phyloP scores from a whole-genome alignment of 108 stramenopile species.

The Schizochytrium sp. region DNA sequence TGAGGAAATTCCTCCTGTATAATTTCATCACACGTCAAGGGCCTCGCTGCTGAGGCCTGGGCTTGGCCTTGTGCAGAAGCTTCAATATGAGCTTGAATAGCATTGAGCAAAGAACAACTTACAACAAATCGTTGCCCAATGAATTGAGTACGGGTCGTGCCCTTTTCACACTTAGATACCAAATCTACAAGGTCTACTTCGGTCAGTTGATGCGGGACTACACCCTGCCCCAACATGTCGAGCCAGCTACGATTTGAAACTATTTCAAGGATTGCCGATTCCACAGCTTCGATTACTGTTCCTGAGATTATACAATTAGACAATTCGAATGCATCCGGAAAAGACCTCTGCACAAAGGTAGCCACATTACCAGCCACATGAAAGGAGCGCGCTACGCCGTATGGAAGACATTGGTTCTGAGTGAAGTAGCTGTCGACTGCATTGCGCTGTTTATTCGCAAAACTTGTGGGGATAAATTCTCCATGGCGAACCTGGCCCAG shows the following conservation, averaged over 20 bases:
- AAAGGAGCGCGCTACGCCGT: background rate
- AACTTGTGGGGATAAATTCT: background rate
- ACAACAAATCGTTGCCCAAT: background rate
- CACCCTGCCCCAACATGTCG: background rate
- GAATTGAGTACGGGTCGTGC: background rate
- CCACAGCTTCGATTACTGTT: background rate
- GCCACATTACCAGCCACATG: background rate
- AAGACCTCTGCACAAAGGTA: background rate
- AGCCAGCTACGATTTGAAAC: background rate
- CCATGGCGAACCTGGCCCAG: background rate
- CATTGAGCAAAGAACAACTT: background rate
- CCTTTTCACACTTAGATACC: background rate
- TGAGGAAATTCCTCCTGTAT: background rate
- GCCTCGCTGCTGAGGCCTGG: background rate
- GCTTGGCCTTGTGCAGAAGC: background rate
- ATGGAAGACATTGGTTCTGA: background rate
- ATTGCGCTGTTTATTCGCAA: background rate
- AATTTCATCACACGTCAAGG: background rate
- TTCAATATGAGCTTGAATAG: background rate
- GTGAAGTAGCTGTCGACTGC: slow-evolving; percentile 1
- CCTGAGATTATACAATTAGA: background rate
- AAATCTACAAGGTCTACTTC: background rate
- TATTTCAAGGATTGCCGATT: background rate
- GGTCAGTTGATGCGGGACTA: background rate
- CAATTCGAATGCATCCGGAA: background rate